Base-by-base conservation (phyloP, 768 basidiomycete genomes). In the Mycena belliarum region DNA sequence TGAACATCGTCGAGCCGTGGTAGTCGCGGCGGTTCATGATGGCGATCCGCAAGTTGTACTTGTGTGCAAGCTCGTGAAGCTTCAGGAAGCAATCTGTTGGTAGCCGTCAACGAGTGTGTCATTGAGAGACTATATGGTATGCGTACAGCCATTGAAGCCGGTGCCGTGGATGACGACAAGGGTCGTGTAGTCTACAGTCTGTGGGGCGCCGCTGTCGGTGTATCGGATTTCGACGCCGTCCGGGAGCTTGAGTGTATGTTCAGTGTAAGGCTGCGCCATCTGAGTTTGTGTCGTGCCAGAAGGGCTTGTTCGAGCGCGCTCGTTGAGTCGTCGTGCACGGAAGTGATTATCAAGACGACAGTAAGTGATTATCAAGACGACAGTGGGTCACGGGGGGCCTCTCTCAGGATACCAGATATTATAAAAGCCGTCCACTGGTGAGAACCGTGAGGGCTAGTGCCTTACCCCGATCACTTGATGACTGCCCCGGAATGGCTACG, bases 161-260 rank as follows among this genome's bases (percentile, higher is more conserved):
- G 60, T 67, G 14, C 76, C 75, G 53, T 76, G 75, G 28, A 72
- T 54, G 23, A 74, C 51, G 10, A 76, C 49, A 4, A 76, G 32
- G 3, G 75, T 76, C 1, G 72, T 76, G 54, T 76, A 76, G 47
- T 72, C 63, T n/a, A 28, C 48, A 10, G 72, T 67, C 23, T 60
- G 25, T 0, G 64, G 63, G 1, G 69, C 65, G 1, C 75, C 75
- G 44, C 68, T 73, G 58, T 76, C 75, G 18, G 66, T 70, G 51
- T 67, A 76, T 49, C 45, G 66, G n/a, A 75, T 64, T 16, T 70
- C 47, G 32, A 67, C 67, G 1, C 69, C 70, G 33, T 67, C 61
- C 9, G 65, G 57, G 6, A 72, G 66, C 20, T 50, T 62, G 43
- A 50, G 35, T 11, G 50, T 56, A 25, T 56, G 33, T 14, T 60